These are phyloP conservation scores for Aspergillus fijiensis DNA, from an alignment of 2,329 filamentous ascomycete genomes.

Conservation along the genomic window DNA sequence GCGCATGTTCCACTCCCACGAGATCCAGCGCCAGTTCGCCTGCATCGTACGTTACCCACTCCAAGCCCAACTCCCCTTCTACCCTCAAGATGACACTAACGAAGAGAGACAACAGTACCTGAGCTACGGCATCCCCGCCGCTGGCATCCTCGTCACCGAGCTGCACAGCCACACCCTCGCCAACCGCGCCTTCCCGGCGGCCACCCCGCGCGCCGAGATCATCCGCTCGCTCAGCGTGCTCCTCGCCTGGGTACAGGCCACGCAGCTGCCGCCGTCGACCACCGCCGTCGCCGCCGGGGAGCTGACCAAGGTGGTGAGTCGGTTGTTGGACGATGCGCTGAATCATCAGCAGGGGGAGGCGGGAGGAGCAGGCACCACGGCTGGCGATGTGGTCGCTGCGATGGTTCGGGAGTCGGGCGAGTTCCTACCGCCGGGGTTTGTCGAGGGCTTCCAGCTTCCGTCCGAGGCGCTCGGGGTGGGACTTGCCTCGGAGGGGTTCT, in stretches of 20 bases:
- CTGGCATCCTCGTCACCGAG: conserved; percentile 23
- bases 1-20: conserved; percentile 12
- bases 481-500: conserved; percentile 1
- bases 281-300: conserved; percentile 17
- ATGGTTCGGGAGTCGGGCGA: not conserved
- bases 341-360: conserved; percentile 23
- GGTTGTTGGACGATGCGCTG: conserved; percentile 22
- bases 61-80: too few species aligned
- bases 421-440: not conserved
- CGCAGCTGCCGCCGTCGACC: conserved; percentile 2
- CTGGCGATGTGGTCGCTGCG: not conserved
- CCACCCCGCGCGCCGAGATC: conserved; percentile 22
- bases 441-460: not conserved
- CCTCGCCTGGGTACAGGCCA: conserved; percentile 22
- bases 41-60: conserved; percentile 16
- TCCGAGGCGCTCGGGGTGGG: conserved; percentile 1
- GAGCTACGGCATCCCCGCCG: conserved; percentile 21
- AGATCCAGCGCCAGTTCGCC: conserved; percentile 15
- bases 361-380: not conserved
- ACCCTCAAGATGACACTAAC: too few species aligned
- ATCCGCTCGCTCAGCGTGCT: conserved; percentile 25
- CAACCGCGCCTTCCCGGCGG: conserved; percentile 17
- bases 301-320: conserved; percentile 21
- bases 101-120: conserved; percentile 9
- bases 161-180: conserved; percentile 22